Conservation (phyloP, 768 basidiomycete species). For the Sporobolomyces phaffii region DNA sequence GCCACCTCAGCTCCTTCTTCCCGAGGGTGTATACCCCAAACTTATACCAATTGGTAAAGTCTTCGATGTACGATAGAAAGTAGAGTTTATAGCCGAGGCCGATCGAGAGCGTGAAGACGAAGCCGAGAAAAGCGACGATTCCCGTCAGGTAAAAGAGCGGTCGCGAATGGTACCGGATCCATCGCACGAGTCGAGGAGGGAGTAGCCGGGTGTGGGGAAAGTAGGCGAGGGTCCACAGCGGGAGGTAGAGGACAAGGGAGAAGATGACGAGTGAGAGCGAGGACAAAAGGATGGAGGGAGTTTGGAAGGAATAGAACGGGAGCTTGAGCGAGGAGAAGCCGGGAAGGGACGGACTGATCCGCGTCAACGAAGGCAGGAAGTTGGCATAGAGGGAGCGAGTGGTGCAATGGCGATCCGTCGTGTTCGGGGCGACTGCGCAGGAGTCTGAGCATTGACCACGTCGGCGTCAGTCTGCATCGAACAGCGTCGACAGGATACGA, state of each 20-base stretch:
- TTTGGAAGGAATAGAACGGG: constrained; percentile 19
- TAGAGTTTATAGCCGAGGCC: constrained; percentile 31
- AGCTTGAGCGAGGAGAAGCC: constrained; percentile 26
- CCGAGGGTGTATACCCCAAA: background rate
- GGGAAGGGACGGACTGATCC: constrained; percentile 16
- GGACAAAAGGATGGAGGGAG: constrained; percentile 23
- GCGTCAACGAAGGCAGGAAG: constrained; percentile 16
- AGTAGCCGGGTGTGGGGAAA: constrained; percentile 21
- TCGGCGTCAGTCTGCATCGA: background rate
- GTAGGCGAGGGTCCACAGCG: constrained; percentile 37
- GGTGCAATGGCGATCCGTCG: constrained; percentile 1
- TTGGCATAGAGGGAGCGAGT: background rate
- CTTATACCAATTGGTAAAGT: constrained; percentile 7
- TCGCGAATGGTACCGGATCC: constrained; percentile 16
- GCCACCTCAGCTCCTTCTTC: background rate
- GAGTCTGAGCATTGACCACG: constrained; percentile 12
- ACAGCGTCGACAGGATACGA: no score
- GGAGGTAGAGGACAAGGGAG: constrained; percentile 28
- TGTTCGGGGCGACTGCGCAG: constrained; percentile 4
- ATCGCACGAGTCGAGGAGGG: background rate
- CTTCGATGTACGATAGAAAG: background rate
- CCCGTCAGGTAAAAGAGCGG: constrained; percentile 7
- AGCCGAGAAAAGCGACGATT: constrained; percentile 11
- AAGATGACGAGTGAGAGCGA: constrained; percentile 4
- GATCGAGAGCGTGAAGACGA: constrained; percentile 27